A percentile compares a stretch with the other conserved stretches of the same genome.
Evolutionary conservation across 179 eudicot species (phyloP).

Genomic region (Kewa caespitosa): DNA sequence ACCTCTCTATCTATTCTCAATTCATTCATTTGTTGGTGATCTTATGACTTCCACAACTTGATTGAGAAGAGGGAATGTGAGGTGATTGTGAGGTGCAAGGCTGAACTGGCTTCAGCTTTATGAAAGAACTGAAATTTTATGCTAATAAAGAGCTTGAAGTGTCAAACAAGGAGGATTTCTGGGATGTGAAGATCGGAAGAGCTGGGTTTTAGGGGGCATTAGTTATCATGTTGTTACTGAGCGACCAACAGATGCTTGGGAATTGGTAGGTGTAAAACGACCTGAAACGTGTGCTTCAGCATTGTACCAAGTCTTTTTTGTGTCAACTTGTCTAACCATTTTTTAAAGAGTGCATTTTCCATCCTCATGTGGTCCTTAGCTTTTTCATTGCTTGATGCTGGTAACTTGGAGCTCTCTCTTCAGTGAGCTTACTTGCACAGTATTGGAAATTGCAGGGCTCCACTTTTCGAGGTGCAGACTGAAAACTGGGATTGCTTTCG

Average conservation of each 20-base stretch:
- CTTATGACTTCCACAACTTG: too few species aligned
- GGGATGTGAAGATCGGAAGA: too few species aligned
- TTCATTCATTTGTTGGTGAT: too few species aligned
- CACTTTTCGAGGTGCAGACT: conserved; percentile 95
- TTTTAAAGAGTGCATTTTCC: neutral
- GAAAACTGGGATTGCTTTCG: conserved; percentile 91
- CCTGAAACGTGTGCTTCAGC: neutral
- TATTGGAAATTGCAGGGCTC: conserved; percentile 66
- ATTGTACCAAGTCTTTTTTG: neutral
- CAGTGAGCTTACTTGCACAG: neutral
- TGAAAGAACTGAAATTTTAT: too few species aligned
- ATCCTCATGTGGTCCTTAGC: neutral
- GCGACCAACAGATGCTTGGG: conserved; percentile 1
- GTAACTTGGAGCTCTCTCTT: neutral
- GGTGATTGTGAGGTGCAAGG: too few species aligned
- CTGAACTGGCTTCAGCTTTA: too few species aligned
- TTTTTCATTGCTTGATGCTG: neutral
- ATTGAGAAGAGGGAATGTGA: too few species aligned
- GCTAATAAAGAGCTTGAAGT: too few species aligned
- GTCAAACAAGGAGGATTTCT: too few species aligned
- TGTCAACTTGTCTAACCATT: neutral
- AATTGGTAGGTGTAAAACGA: neutral
- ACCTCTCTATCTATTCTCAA: too few species aligned
- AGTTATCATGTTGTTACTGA: too few species aligned
- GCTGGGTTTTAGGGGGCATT: too few species aligned